These are phyloP conservation scores for Cucumis melo DNA, from an alignment of 306 rosid species.

Conservation along the genomic window DNA sequence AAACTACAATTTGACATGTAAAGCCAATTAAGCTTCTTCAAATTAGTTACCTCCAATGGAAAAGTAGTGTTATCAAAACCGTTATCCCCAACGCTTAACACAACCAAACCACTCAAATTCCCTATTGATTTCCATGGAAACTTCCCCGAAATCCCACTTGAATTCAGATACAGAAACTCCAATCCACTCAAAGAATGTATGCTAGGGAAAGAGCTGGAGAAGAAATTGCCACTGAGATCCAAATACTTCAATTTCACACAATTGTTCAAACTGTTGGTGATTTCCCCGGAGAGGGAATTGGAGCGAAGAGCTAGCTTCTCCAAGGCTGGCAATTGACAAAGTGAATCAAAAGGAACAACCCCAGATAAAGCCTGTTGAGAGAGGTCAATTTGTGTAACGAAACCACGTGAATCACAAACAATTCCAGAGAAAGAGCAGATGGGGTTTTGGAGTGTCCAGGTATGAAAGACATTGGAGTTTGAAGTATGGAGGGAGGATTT, in stretches of 20 bases:
- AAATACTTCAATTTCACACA: conserved; percentile 40
- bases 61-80: conserved; percentile 32
- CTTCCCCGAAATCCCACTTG: conserved; percentile 48
- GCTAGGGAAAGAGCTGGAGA: conserved; percentile 51
- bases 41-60: conserved; percentile 30
- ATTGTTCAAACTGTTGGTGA: conserved; percentile 34
- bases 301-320: conserved; percentile 46
- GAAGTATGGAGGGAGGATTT: conserved; percentile 29
- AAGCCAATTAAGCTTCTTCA: conserved; percentile 45
- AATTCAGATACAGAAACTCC: conserved; percentile 35
- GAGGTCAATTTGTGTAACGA: conserved; percentile 45
- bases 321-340: conserved; percentile 48
- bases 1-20: conserved; percentile 49
- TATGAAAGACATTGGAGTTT: conserved; percentile 8
- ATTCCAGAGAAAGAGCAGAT: conserved; percentile 44
- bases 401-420: conserved; percentile 23
- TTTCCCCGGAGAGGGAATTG: conserved; percentile 32
- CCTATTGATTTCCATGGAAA: conserved; percentile 64
- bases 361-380: conserved; percentile 36
- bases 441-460: conserved; percentile 31
- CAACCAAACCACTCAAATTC: conserved; percentile 33
- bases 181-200: conserved; percentile 31
- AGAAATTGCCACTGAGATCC: conserved; percentile 59
- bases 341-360: conserved; percentile 35
- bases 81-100: conserved; percentile 70